Conservation (phyloP, 352 stramenopile genomes). For the Pythium inflatum region DNA sequence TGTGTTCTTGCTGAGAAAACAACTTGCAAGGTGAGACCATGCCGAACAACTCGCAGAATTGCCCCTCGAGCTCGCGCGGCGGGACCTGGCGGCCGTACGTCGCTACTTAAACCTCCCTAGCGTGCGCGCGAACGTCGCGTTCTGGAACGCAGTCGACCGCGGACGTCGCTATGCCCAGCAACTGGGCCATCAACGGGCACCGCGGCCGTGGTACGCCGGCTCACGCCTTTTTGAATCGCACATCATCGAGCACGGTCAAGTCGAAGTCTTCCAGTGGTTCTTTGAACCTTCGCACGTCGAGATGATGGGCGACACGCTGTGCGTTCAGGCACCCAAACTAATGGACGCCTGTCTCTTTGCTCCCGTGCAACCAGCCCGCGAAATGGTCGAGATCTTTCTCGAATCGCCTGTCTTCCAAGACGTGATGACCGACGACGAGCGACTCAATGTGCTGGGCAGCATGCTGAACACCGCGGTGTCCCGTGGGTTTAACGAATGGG, state of each 20-base stretch:
- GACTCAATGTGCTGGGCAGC: neutral
- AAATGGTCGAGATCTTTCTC: conserved; percentile 21
- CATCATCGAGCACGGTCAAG: neutral
- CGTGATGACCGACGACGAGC: neutral
- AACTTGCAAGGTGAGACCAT: too few species aligned
- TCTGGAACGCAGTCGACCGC: neutral
- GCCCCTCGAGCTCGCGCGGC: too few species aligned
- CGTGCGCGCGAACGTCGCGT: neutral
- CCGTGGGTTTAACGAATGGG: conserved; percentile 1
- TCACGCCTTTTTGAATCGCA: neutral
- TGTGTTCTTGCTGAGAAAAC: too few species aligned
- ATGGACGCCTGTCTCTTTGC: neutral
- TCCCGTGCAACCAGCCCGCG: neutral
- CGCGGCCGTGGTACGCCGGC: neutral
- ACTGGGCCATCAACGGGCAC: neutral
- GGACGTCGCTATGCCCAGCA: too few species aligned
- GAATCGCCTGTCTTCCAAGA: conserved; percentile 9
- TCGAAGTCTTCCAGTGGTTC: conserved; percentile 16
- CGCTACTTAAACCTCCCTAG: conserved; percentile 11
- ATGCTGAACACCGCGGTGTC: neutral
- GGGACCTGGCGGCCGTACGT: conserved; percentile 9
- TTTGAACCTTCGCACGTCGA: neutral
- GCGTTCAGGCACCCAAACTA: neutral
- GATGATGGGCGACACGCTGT: neutral
- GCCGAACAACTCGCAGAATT: too few species aligned